Evolutionary conservation across 2,329 filamentous ascomycete species (phyloP), one percentile per base, ranked within the genome.

Genomic region (Chrysosporium queenslandicum): DNA sequence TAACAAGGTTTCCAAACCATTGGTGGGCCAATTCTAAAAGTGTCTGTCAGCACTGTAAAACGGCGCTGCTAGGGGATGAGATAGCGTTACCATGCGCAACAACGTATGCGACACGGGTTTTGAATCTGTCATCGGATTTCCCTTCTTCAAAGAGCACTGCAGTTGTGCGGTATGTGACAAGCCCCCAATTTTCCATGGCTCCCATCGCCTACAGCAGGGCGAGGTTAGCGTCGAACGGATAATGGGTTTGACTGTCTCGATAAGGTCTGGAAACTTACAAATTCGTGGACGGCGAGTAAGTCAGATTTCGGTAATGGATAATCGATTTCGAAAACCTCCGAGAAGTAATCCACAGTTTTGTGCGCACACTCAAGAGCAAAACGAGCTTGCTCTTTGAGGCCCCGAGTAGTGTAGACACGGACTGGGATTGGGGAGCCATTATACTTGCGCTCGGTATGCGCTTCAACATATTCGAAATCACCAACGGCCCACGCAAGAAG

Each of bases 381-480:
- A 23, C 80, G 82, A 50, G 89, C 92, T 71, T 97, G 90, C 59
- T 94, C 84, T 71, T 94, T 90, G 56, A 98, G 77, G n/a, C 92
- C 92, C 57, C 83, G 84, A 8, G 91, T 97, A 1, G 91, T 96
- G 71, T 97, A 98, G 30, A 98, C 90, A 58, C 92, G 84, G 50
- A 97, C 91, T 16, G 92, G 92, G 30, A 98, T 80, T 64, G 81
- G 83, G 74, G 90, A 89, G 64, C 89, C 91, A 55, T 94, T 86
- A 72, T 98, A 97, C 67, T 85, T 83, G 61, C 91, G 83, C 64
- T 88, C 79, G 2, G 92, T 98, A 65, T 87, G 86, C 50, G 85
- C 86, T 72, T 98, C 92, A 51, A 97, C 82, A 62, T 95, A 95
- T 70, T 97, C 91, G 58, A 98, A 97, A 68, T 98, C 91, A 54